Evolutionary conservation across 2,329 filamentous ascomycete species (phyloP).

Genomic region (Raffaelea arxii): DNA sequence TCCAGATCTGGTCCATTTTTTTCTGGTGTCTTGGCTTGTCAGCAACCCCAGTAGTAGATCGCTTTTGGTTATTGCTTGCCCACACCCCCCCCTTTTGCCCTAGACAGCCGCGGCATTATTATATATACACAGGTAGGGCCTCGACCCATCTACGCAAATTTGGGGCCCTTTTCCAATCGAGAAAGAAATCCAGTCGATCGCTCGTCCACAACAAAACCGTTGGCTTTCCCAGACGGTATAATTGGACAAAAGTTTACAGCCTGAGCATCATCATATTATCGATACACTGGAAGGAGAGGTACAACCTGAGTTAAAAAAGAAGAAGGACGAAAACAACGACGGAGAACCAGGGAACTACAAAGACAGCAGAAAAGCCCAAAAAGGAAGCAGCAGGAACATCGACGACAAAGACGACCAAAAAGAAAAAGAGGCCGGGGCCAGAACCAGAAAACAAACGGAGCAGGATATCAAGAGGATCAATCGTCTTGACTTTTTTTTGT

Average conservation of each 20-base stretch:
- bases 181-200: conserved; percentile 8
- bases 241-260: conserved; percentile 6
- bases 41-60: too few relatives aligned
- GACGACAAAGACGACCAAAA: too few relatives aligned
- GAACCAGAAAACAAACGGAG: too few relatives aligned
- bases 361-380: too few relatives aligned
- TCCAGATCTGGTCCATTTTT: too few relatives aligned
- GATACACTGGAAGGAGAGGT: neutral
- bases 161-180: conserved; percentile 16
- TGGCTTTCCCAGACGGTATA: conserved; percentile 2
- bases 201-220: conserved; percentile 8
- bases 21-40: too few relatives aligned
- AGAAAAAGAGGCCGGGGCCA: too few relatives aligned
- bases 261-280: neutral
- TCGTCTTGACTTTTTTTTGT: too few relatives aligned
- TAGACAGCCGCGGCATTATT: conserved; percentile 8
- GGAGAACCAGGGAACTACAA: neutral
- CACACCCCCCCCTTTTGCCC: neutral
- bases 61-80: neutral
- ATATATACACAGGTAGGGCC: conserved; percentile 8
- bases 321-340: neutral
- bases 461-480: too few relatives aligned
- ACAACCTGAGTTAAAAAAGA: neutral
- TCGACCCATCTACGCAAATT: conserved; percentile 19
- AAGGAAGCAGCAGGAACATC: too few relatives aligned